Base-by-base conservation (phyloP, 2,329 filamentous ascomycete genomes). In the Malbranchea zuffiana region DNA sequence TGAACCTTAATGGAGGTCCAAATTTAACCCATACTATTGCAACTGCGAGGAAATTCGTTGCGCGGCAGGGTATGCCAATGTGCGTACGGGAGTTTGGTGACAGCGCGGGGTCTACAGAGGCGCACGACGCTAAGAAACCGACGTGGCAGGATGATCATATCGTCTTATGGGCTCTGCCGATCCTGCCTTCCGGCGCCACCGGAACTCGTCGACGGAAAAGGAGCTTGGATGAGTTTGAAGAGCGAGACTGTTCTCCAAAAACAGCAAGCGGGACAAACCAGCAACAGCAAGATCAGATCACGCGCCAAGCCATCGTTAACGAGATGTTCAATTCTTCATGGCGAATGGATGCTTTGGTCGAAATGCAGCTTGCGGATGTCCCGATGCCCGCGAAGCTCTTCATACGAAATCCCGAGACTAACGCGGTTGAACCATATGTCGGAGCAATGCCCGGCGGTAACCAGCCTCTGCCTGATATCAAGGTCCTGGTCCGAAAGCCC, bases 41-140 rank as follows among this genome's bases (percentile, higher is more conserved):
- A n/a, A 83, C 86, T 0, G 79, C 81, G 11, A 74, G 90, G 30
- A 68, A 78, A 20, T 94, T 94, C 58, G 75, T 96, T 33, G 88
- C 95, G 50, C 74, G 90, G 24, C 86, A 83, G 49, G 80, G 83
- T 0, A 71, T 93, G 54, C 80, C 80, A 0, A 61, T 95, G n/a
- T 65, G 63, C 20, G 69, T 80, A 1, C 68, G 75, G 44, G 90
- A 98, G 57, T 72, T 82, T 32, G 61, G 65, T 26, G 48, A 61
- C 6, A 66, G 30, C 10, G n/a, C 3, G 8, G 33, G 4, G 52
- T 42, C n/a, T 50, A 53, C 32, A 50, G 39, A 17, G 40, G 27
- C 11, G 30, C 30, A 17, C 47, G 40, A 16, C 49, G 13, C 25
- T 15, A 37, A 57, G 30, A 56, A 65, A 19, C 82, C 86, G 0